phyloP scores from a whole-genome alignment of 1,139 yeast genomes.

The Kodamaea derodonti region DNA sequence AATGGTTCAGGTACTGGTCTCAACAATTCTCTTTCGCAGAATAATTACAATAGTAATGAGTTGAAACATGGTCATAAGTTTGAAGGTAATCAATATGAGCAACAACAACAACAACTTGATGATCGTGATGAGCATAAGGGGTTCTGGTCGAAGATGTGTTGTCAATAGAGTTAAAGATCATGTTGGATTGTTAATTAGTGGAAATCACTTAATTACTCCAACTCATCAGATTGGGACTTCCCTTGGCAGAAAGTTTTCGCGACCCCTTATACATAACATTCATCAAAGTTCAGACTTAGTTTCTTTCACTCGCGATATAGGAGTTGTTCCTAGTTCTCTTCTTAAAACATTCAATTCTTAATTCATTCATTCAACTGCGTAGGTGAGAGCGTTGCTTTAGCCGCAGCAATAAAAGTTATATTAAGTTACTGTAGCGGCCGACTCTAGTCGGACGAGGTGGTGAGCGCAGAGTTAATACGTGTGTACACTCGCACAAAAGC shows the following conservation, averaged over 20 bases:
- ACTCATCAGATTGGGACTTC: too few relatives aligned
- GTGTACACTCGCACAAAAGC: too few relatives aligned
- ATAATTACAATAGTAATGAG: constrained; percentile 13
- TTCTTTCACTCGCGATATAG: not conserved
- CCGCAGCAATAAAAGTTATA: too few relatives aligned
- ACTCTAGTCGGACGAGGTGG: too few relatives aligned
- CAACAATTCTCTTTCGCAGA: constrained; percentile 12
- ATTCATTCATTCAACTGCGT: constrained; percentile 1
- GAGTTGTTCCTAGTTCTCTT: not conserved
- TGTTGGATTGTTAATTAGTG: too few relatives aligned
- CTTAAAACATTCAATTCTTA: constrained; percentile 1
- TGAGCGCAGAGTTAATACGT: too few relatives aligned
- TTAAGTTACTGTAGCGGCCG: too few relatives aligned
- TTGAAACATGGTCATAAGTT: constrained; percentile 12
- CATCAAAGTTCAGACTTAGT: not conserved
- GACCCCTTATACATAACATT: constrained; percentile 1
- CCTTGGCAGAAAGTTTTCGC: too few relatives aligned
- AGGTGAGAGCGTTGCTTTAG: too few relatives aligned
- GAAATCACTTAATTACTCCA: too few relatives aligned
- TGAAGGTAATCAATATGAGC: constrained; percentile 31
- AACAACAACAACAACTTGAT: constrained; percentile 31
- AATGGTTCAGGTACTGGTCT: constrained; percentile 5
- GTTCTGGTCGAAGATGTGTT: constrained; percentile 45
- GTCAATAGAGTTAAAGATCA: too few relatives aligned
- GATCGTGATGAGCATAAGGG: constrained; percentile 38